A percentile compares a stretch with the other conserved stretches of the same genome.
These are phyloP conservation scores for Candida ascalaphidarum DNA, from an alignment of 805 yeast genomes.

Conservation along the genomic window DNA sequence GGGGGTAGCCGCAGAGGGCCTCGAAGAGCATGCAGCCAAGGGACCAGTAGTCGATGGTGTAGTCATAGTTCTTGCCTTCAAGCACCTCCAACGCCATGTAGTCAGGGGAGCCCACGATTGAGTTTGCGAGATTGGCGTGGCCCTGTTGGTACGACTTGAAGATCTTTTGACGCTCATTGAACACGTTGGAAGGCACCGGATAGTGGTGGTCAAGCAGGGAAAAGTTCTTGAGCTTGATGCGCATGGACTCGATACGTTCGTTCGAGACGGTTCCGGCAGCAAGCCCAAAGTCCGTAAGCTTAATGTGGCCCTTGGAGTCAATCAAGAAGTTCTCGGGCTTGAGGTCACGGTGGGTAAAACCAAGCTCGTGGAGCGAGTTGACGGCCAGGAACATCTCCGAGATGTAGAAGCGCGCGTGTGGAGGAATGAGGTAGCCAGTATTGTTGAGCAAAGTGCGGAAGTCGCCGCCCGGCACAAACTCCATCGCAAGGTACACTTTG, in stretches of 20 bases:
- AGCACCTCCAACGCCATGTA: constrained; percentile 98
- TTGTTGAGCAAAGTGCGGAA: constrained; percentile 89
- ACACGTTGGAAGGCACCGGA: constrained; percentile 56
- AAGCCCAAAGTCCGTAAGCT: constrained; percentile 91
- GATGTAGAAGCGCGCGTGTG: constrained; percentile 91
- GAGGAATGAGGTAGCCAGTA: constrained; percentile 87
- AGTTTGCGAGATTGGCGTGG: constrained; percentile 83
- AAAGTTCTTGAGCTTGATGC: constrained; percentile 55
- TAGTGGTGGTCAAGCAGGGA: constrained; percentile 58
- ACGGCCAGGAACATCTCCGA: constrained; percentile 96
- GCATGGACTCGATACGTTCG: constrained; percentile 91
- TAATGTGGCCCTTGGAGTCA: constrained; percentile 85
- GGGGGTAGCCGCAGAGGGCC: constrained; percentile 94
- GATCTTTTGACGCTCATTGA: constrained; percentile 79
- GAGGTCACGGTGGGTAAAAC: constrained; percentile 93
- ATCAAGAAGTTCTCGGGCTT: constrained; percentile 92
- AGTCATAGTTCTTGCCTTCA: constrained; percentile 89
- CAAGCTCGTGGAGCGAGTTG: constrained; percentile 86
- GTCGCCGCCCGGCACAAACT: constrained; percentile 99
- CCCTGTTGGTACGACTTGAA: constrained; percentile 76
- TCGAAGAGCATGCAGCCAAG: constrained; percentile 96
- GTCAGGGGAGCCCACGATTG: constrained; percentile 97
- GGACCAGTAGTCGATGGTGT: constrained; percentile 98
- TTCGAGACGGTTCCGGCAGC: constrained; percentile 95
- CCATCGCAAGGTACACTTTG: constrained; percentile 93